Base-by-base conservation (phyloP, 495 filamentous ascomycete species). In the Penicillium simplicissimum region DNA sequence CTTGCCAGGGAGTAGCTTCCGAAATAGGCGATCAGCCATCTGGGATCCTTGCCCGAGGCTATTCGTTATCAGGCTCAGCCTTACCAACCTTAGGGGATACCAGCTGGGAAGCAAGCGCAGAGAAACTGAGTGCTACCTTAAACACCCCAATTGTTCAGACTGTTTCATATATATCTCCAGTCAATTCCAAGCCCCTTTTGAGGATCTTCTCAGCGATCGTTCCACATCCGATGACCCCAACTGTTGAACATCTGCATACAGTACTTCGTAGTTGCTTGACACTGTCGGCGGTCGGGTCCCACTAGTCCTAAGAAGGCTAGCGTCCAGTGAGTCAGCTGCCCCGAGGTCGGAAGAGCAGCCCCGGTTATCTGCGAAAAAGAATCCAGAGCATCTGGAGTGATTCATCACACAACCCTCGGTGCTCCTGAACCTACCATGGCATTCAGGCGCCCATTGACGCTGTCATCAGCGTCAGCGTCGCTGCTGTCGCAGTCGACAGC, bases 361-460 rank as follows among this genome's bases (percentile, higher is more conserved):
- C 51, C 51, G 23, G 10, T 53, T 53, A 35, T 21, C 53, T 40
- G 25, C 34, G 53, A 55, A 69, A 74, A 76, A 76, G 71, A 73
- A 71, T 68, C 67, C 63, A 60, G 64, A 64, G 64, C 58, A 49
- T 57, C 64, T 64, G 55, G 43, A 68, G 64, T 71, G 66, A 71
- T 66, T 71, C 67, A 70, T 62, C 64, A 56, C 63, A 64, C 64
- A 68, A 62, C 66, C 49, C 54, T 61, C 67, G 54, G 40, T 55
- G 61, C 31, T 65, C 42, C 59, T 58, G 63, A 61, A 59, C 38
- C 36, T 52, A 45, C 34, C 58, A 84, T 84, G 82, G 80, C 81
- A 67, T 81, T 81, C 74, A 75, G 79, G 70, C 71, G 74, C 72
- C 64, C 79, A 57, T 62, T 77, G 75, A 74, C 74, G 71, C 73